Percentiles rank a stretch among this genome's conserved stretches.
Conservation (phyloP, 1,284 basidiomycete genomes). For the Boletus semigastroideus region DNA sequence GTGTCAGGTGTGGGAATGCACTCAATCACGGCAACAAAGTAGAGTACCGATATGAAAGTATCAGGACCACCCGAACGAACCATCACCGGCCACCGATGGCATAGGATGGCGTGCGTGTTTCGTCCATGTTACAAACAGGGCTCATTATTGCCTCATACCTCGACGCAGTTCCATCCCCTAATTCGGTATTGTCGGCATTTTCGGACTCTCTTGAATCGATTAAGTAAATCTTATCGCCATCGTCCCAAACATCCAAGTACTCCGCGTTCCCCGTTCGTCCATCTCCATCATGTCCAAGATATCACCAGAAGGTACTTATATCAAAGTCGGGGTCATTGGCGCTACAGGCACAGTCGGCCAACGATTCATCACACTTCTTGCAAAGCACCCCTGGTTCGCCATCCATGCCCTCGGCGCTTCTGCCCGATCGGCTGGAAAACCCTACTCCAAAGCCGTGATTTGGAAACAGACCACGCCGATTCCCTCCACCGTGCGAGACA, state of each 20-base stretch:
- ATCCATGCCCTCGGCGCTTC: constrained; percentile 91
- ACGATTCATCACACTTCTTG: constrained; percentile 89
- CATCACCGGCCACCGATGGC: not conserved
- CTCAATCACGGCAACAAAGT: not conserved
- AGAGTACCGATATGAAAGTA: not conserved
- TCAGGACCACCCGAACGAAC: not conserved
- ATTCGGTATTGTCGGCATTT: too few species aligned
- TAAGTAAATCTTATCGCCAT: too few species aligned
- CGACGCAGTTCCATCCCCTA: too few species aligned
- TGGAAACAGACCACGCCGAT: constrained; percentile 93
- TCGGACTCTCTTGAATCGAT: too few species aligned
- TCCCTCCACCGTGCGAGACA: constrained; percentile 64
- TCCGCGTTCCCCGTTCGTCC: not conserved
- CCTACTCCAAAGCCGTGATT: constrained; percentile 74
- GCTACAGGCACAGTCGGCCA: constrained; percentile 98
- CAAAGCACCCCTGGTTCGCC: constrained; percentile 88
- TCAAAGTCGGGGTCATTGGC: constrained; percentile 92
- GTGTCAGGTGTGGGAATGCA: constrained; percentile 3
- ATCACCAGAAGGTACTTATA: constrained; percentile 20
- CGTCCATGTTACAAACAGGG: too few species aligned
- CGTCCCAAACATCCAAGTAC: too few species aligned
- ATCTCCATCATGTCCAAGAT: constrained; percentile 20
- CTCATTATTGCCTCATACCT: too few species aligned
- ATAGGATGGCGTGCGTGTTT: too few species aligned
- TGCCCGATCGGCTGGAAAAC: constrained; percentile 83